Percentiles rank a stretch among this genome's conserved stretches.
Evolutionary conservation across 805 yeast genomes (phyloP).

Genomic region (Metschnikowia corniflorae): DNA sequence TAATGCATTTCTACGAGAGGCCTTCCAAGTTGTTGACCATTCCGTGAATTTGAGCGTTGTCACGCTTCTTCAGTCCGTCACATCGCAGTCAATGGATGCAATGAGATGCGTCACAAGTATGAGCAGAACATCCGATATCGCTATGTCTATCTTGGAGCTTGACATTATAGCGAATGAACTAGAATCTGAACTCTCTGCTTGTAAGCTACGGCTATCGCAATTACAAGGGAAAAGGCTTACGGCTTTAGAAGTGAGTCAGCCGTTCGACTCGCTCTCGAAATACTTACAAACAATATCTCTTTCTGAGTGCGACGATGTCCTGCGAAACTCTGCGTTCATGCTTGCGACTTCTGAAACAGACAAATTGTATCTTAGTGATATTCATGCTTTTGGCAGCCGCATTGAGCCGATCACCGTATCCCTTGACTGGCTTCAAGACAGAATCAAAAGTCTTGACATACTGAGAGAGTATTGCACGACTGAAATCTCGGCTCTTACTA

Average conservation of each 20-base stretch:
- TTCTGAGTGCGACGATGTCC: not conserved
- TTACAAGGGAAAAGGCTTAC: slow-evolving; percentile 1
- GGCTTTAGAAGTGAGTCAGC: slow-evolving; percentile 1
- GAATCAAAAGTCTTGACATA: slow-evolving; percentile 7
- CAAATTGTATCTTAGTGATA: not conserved
- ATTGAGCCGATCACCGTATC: slow-evolving; percentile 11
- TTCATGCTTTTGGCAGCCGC: slow-evolving; percentile 5
- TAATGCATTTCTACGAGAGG: slow-evolving; percentile 2
- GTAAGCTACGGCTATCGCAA: slow-evolving; percentile 2
- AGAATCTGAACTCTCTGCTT: slow-evolving; percentile 6
- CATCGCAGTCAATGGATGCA: slow-evolving; percentile 7
- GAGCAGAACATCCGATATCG: slow-evolving; percentile 6
- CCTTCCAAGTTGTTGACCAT: not conserved
- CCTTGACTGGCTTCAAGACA: slow-evolving; percentile 9
- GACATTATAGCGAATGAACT: slow-evolving; percentile 7
- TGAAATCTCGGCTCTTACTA: not conserved
- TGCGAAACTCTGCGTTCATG: slow-evolving; percentile 3
- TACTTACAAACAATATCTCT: slow-evolving; percentile 4
- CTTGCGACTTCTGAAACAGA: slow-evolving; percentile 8
- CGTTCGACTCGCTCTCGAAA: slow-evolving; percentile 6
- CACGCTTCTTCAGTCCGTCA: slow-evolving; percentile 2
- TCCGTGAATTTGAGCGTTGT: not conserved
- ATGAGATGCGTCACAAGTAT: slow-evolving; percentile 6
- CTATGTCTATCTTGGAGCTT: slow-evolving; percentile 9
- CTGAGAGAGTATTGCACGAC: slow-evolving; percentile 1